Evolutionary conservation across 768 basidiomycete species (phyloP).

Genomic region (Daedaleopsis sinensis): DNA sequence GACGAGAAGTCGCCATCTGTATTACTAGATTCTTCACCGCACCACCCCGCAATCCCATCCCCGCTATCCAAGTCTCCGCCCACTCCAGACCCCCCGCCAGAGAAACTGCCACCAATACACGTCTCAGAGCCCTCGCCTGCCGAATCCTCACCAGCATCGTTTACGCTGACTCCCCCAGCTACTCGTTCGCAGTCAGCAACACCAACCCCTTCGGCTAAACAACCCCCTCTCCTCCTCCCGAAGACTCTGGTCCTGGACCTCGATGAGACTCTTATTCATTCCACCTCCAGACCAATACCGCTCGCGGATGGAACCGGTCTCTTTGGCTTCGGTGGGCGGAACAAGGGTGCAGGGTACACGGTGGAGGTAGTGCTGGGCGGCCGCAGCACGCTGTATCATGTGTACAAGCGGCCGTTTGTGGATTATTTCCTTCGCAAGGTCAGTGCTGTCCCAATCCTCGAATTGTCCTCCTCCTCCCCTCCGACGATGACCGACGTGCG

Average conservation of each 20-base stretch:
- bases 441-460: no score
- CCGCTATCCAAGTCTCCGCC: slow-evolving; percentile 21
- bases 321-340: slow-evolving; percentile 54
- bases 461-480: no score
- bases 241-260: slow-evolving; percentile 98
- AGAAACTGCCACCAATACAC: slow-evolving; percentile 19
- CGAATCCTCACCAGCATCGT: neutral
- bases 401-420: slow-evolving; percentile 97
- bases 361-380: slow-evolving; percentile 93
- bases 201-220: slow-evolving; percentile 46
- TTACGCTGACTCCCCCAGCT: slow-evolving; percentile 9
- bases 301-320: slow-evolving; percentile 57
- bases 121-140: neutral
- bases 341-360: slow-evolving; percentile 77
- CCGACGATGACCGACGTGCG: neutral
- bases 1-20: slow-evolving; percentile 32
- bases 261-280: slow-evolving; percentile 98
- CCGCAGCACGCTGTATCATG: slow-evolving; percentile 91
- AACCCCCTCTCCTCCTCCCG: slow-evolving; percentile 75
- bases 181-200: slow-evolving; percentile 20
- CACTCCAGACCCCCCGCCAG: slow-evolving; percentile 30
- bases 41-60: slow-evolving; percentile 31
- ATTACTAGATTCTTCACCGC: slow-evolving; percentile 26
- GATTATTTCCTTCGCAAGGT: slow-evolving; percentile 94
- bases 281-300: slow-evolving; percentile 78